Evolutionary conservation across 1,284 basidiomycete species (phyloP), one percentile per base, ranked within the genome.

Genomic region (Mycena sp.): DNA sequence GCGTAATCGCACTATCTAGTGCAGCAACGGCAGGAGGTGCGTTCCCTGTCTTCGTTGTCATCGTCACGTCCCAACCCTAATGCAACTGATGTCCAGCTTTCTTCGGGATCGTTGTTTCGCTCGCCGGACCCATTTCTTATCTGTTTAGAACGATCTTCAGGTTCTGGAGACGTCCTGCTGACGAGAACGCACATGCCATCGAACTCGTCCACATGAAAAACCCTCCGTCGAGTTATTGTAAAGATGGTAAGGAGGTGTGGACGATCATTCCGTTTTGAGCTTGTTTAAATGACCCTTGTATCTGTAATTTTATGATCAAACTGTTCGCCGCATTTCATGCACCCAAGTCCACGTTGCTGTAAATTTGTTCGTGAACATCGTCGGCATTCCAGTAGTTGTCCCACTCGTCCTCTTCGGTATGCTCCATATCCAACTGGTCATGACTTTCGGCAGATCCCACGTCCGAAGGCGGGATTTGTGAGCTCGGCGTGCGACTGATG

Each of bases 321-420:
- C 26, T 23, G 14, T 28, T 44, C 23, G 23, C 9, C 32, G 32
- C 32, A 14, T 14, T 32, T 23, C 6, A 54, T 38, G 45, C 17
- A 21, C 52, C 35, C 32, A 43, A 21, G 28, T 43, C 44, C 1
- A 59, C 6, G 37, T 49, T 55, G 28, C 76, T 72, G 50, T 77
- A 78, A 21, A 74, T 63, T 50, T 76, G 75, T 35, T 72, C 73
- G 9, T 74, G 69, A 50, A 76, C 70, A 40, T 76, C 76, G 43
- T 79, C 73, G 9, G 74, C 70, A 44, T 75, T 76, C 82, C 82
- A 84, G 54, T 82, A 81, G 53, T 73, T 70, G 25, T 84, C 82
- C 76, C 78, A 81, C 66, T 82, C 82, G 58, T 82, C 79, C 43
- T 77, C 78, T 48, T 71, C 63, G 44, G 62, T 69, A 16, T 14